Percentiles rank a stretch among this genome's conserved stretches.
Conservation (phyloP, 2,329 filamentous ascomycete genomes). For the Exophiala spinifera region DNA sequence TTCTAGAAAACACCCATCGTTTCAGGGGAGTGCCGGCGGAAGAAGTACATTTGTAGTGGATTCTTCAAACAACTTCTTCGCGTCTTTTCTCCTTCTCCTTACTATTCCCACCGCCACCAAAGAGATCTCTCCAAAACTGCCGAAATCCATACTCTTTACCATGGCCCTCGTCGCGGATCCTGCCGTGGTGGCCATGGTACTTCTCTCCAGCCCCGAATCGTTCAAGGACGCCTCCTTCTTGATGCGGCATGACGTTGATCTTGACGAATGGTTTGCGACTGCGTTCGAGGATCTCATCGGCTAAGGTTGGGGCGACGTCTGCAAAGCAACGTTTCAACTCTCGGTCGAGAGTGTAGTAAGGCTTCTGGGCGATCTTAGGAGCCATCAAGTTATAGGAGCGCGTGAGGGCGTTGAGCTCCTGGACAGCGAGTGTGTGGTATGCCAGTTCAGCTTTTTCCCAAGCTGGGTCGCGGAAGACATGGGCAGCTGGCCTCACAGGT, state of each 20-base stretch:
- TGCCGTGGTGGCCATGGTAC: slow-evolving; percentile 47
- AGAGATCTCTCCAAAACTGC: slow-evolving; percentile 87
- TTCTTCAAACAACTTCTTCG: slow-evolving; percentile 1
- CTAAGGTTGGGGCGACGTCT: slow-evolving; percentile 75
- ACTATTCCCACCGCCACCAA: slow-evolving; percentile 34
- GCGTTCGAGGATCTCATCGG: slow-evolving; percentile 68
- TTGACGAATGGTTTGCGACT: slow-evolving; percentile 52
- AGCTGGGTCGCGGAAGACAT: slow-evolving; percentile 71
- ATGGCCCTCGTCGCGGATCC: slow-evolving; percentile 68
- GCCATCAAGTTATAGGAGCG: slow-evolving; percentile 95
- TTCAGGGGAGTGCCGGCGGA: background rate
- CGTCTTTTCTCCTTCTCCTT: background rate
- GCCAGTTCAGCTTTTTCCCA: slow-evolving; percentile 72
- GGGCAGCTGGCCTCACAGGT: slow-evolving; percentile 40
- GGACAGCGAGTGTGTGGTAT: slow-evolving; percentile 74
- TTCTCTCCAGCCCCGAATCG: slow-evolving; percentile 50
- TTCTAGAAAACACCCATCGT: background rate
- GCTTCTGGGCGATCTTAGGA: slow-evolving; percentile 85
- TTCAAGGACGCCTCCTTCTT: slow-evolving; percentile 57
- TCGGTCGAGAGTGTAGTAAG: slow-evolving; percentile 79
- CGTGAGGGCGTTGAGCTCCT: slow-evolving; percentile 73
- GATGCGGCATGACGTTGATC: slow-evolving; percentile 41
- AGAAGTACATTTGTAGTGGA: too few species aligned
- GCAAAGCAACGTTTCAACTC: slow-evolving; percentile 80
- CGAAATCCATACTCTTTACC: slow-evolving; percentile 76